Conservation (phyloP, 805 yeast species). For the Candida taoyuanica region DNA sequence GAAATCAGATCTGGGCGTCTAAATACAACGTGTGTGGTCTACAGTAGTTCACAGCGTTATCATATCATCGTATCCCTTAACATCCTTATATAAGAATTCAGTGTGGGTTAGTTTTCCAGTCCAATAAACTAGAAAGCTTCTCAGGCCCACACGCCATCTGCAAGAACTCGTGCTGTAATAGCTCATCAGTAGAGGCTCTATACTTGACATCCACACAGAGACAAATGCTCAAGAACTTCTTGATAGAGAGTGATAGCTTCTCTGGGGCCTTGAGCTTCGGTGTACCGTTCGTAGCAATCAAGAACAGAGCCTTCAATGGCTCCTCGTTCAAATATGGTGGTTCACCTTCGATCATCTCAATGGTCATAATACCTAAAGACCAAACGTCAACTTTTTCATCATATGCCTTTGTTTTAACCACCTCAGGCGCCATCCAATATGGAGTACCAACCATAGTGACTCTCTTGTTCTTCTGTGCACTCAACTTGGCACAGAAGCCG, state of each 20-base stretch:
- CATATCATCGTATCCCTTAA: too few species aligned
- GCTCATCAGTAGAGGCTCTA: constrained; percentile 87
- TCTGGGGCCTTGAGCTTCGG: constrained; percentile 92
- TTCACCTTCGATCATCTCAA: constrained; percentile 98
- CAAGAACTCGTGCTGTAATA: constrained; percentile 71
- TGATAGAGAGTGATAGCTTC: constrained; percentile 69
- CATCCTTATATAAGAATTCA: too few species aligned
- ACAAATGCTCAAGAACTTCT: constrained; percentile 84
- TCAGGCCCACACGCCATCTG: constrained; percentile 56
- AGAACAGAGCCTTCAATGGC: constrained; percentile 87
- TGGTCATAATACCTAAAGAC: constrained; percentile 97
- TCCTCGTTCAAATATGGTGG: constrained; percentile 97
- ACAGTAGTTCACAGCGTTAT: too few species aligned
- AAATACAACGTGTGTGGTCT: too few species aligned
- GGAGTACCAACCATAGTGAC: constrained; percentile 99
- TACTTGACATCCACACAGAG: constrained; percentile 90
- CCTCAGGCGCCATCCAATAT: constrained; percentile 99
- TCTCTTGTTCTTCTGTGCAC: constrained; percentile 79
- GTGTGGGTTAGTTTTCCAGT: constrained; percentile 34
- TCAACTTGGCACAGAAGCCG: constrained; percentile 93
- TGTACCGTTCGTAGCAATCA: constrained; percentile 96
- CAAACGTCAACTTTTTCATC: constrained; percentile 97
- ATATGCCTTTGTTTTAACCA: constrained; percentile 89
- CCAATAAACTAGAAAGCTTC: constrained; percentile 56
- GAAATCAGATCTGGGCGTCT: too few species aligned